Evolutionary conservation across 345 rosid species (phyloP), one percentile per base, ranked within the genome.

Genomic region (Tarenaya hassleriana): DNA sequence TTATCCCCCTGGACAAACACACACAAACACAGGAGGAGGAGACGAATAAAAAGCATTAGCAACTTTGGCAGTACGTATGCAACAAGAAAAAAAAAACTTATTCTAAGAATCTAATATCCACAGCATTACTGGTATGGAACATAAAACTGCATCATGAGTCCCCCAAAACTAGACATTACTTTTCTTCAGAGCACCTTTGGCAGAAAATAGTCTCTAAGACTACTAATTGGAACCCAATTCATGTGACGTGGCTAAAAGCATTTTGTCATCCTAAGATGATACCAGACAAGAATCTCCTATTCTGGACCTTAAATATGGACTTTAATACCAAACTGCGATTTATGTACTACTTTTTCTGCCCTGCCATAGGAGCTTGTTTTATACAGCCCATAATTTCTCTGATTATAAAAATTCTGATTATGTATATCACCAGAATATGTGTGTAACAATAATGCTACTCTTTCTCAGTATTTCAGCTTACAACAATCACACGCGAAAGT

Each of bases 1-100:
- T 48, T 77, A 73, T 90, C 88, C 31, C 91, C 95, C 94, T 90
- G 77, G 39, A 58, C 53, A 61, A 42, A 41, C 49, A 46, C 35
- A 66, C 51, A 52, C 42, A 12, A 58, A 16, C 44, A 65, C 32
- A 50, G 41, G 46, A 15, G 40, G 40, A 13, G 34, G 29, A 2
- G 29, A 24, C n/a, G n/a, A n/a, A n/a, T n/a, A n/a, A 24, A 24
- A 24, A 5, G 29, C 29, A 24, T 24, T 24, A 24, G 29, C 29
- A 24, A 2, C 29, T 24, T 24, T 24, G 29, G 29, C 5, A 2
- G 29, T 24, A 24, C 2, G 5, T 24, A 2, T 24, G 29, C 29
- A 24, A 24, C 29, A 24, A 24, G 29, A 24, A 5, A 24, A 24
- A 24, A 24, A 24, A 24, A 24, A 2, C 2, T 2, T 24, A 24